Base-by-base conservation (phyloP, 768 basidiomycete genomes). In the Podaxis pistillaris region DNA sequence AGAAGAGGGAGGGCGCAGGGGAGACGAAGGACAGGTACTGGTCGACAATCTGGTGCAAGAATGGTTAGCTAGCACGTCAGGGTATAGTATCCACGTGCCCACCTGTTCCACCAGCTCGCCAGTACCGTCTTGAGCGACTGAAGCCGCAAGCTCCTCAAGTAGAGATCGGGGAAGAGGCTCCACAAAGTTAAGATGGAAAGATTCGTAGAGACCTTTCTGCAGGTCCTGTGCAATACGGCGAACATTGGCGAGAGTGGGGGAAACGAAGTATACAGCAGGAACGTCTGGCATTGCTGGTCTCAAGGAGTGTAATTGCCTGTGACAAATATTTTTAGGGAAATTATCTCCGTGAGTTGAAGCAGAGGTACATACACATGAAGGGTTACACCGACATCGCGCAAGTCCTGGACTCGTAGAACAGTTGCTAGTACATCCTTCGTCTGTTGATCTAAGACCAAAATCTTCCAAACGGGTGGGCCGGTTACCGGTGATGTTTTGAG, bases 341-440 rank as follows among this genome's bases (percentile, higher is more conserved):
- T 33, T 49, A 36, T 60, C 37, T n/a, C 1, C 12, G n/a, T n/a
- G 41, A 56, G 38, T 53, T 51, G 51, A 59, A 60, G 60, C 51
- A 53, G 65, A 17, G 30, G 26, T 59, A 78, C 93, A 68, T 79
- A 98, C 96, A 98, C 94, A 78, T 99, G 97, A 63, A 99, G 81
- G 8, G 97, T 99, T 46, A 99, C 95, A 36, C 97, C 97, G 54
- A 93, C 92, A 70, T 98, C 96, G 60, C 97, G 85, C 65, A 99
- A 81, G 76, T 98, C 97, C 74, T 98, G 96, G 6, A 99, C 97
- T 58, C 96, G 87, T 66, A 99, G 77, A 19, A 94, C 91, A 1
- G 96, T 98, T 15, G 97, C 97, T 40, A 99, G 82, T 22, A 98
- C 89, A 73, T 98, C 97, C 74, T 98, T 97, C 24, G 94, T 96